Percentiles rank a stretch among this genome's conserved stretches.
Conservation (phyloP, 2,329 filamentous ascomycete genomes). For the Thelonectria olida region DNA sequence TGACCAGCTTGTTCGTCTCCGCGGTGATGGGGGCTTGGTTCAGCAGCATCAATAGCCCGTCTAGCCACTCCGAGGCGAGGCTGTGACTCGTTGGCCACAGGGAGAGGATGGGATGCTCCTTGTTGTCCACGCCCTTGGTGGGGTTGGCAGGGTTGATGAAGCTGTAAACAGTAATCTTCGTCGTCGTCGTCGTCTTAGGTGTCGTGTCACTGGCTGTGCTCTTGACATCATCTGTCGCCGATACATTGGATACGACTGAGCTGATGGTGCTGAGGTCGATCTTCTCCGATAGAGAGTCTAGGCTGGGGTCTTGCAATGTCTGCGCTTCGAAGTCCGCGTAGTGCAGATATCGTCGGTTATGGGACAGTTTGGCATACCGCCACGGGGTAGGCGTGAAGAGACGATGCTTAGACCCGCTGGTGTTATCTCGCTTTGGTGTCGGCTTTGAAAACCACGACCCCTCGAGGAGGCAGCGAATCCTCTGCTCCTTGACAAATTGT, state of each 20-base stretch:
- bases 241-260: conserved; percentile 93
- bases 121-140: conserved; percentile 45
- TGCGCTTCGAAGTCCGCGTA: conserved; percentile 84
- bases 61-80: conserved; percentile 94
- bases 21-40: conserved; percentile 97
- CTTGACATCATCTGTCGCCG: conserved; percentile 65
- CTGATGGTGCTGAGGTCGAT: conserved; percentile 89
- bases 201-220: conserved; percentile 56
- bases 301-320: conserved; percentile 69
- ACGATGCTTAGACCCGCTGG: conserved; percentile 45
- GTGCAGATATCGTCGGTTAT: conserved; percentile 90
- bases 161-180: conserved; percentile 92
- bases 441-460: conserved; percentile 85
- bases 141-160: conserved; percentile 59
- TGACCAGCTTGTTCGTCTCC: conserved; percentile 90
- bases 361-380: conserved; percentile 88
- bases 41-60: conserved; percentile 92
- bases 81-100: conserved; percentile 83
- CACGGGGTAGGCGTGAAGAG: conserved; percentile 67
- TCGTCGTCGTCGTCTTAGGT: conserved; percentile 63
- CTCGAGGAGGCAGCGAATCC: conserved; percentile 86
- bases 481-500: conserved; percentile 97
- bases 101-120: conserved; percentile 81
- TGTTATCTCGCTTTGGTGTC: conserved; percentile 49
- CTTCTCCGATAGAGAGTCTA: conserved; percentile 81